These are phyloP conservation scores for Brassica hybrid DNA, from an alignment of 441 rosid genomes.

Conservation along the genomic window DNA sequence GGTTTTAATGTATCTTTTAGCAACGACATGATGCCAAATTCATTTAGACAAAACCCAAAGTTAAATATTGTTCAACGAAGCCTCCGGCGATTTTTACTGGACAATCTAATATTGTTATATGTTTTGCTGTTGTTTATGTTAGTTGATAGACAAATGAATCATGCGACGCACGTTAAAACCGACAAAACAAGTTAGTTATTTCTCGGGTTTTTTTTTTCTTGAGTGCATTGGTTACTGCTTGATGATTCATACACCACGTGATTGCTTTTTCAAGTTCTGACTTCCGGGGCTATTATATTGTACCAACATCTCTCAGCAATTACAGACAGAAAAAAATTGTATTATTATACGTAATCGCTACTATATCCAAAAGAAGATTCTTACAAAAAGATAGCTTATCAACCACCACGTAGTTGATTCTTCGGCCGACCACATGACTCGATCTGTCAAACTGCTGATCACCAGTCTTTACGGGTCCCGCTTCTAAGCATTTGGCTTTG, in stretches of 20 bases:
- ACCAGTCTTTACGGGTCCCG: slow-evolving; percentile 29
- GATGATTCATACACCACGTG: slow-evolving; percentile 26
- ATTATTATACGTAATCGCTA: slow-evolving; percentile 30
- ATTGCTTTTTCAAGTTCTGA: not conserved
- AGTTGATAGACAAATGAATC: not conserved
- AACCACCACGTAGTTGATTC: slow-evolving; percentile 45
- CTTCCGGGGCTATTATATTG: slow-evolving; percentile 18
- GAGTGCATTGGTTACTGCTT: slow-evolving; percentile 5
- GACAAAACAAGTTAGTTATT: not conserved
- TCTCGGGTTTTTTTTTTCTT: not conserved
- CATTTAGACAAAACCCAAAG: not conserved
- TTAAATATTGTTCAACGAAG: not conserved
- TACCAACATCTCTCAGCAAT: slow-evolving; percentile 20
- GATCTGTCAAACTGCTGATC: slow-evolving; percentile 47
- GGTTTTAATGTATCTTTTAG: too few species aligned
- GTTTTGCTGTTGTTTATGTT: not conserved
- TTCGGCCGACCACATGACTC: slow-evolving; percentile 38
- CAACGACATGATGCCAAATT: not conserved
- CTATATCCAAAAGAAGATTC: slow-evolving; percentile 23
- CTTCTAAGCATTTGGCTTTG: slow-evolving; percentile 21
- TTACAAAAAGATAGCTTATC: slow-evolving; percentile 37
- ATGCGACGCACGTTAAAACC: not conserved
- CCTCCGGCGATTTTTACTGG: not conserved
- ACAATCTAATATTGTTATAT: too few species aligned
- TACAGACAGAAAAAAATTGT: not conserved